A percentile compares a stretch with the other conserved stretches of the same genome.
phyloP scores from a whole-genome alignment of 1,139 yeast genomes.

The Eremothecium gossypii region DNA sequence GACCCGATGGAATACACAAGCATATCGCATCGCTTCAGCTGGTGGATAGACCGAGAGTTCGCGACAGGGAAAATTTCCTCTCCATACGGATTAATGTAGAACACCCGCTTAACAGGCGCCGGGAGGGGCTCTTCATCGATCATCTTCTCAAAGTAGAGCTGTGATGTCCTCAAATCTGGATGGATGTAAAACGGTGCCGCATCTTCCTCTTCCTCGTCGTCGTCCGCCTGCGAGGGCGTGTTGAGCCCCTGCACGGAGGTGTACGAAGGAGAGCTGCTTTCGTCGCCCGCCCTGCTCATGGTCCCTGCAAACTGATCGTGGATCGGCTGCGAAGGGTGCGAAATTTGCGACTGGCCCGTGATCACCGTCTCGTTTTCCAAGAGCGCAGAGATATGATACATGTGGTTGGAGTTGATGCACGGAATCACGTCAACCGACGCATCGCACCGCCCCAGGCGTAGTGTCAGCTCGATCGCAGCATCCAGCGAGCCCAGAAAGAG shows the following conservation, averaged over 20 bases:
- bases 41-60: constrained; percentile 50
- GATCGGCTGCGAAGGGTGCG: constrained; percentile 49
- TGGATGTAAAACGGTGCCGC: constrained; percentile 55
- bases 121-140: constrained; percentile 48
- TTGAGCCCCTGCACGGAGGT: constrained; percentile 4
- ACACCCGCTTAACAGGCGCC: constrained; percentile 67
- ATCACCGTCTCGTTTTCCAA: constrained; percentile 61
- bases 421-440: constrained; percentile 56
- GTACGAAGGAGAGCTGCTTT: constrained; percentile 8
- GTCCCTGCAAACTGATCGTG: neutral
- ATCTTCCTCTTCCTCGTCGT: constrained; percentile 41
- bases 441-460: constrained; percentile 58
- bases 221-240: constrained; percentile 9
- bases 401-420: constrained; percentile 73
- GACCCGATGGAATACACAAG: constrained; percentile 80
- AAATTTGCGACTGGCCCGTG: constrained; percentile 91
- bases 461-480: constrained; percentile 67
- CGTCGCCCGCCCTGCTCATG: neutral
- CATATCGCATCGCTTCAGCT: constrained; percentile 44
- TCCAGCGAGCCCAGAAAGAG: constrained; percentile 76
- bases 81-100: constrained; percentile 81
- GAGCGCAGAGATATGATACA: constrained; percentile 77
- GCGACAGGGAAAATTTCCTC: constrained; percentile 79
- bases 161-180: constrained; percentile 68
- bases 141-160: constrained; percentile 58